Evolutionary conservation across 2,329 filamentous ascomycete genomes (phyloP).

Genomic region (Botrytis galanthina): DNA sequence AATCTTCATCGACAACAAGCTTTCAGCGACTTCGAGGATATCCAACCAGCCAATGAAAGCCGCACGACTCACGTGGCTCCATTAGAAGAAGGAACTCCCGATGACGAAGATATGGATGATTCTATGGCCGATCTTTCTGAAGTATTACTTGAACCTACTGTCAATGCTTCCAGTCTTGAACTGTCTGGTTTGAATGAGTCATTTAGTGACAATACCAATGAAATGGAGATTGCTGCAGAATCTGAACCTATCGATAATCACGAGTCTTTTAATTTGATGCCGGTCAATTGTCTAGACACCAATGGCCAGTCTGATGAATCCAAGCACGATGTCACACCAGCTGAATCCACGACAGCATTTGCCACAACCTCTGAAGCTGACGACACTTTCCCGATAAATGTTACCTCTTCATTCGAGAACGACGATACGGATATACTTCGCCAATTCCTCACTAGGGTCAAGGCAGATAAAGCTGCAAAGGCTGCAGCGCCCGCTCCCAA

Average conservation of each 20-base stretch:
- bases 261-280: conserved; percentile 24
- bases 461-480: conserved; percentile 41
- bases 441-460: conserved; percentile 40
- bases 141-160: conserved; percentile 13
- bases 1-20: neutral
- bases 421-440: conserved; percentile 41
- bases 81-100: neutral
- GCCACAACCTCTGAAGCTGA: conserved; percentile 23
- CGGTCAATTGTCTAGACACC: conserved; percentile 14
- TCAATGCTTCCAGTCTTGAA: neutral
- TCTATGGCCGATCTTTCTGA: conserved; percentile 11
- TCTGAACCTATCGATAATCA: conserved; percentile 19
- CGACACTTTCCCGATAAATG: conserved; percentile 18
- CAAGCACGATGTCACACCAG: neutral
- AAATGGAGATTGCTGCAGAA: neutral
- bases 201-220: neutral
- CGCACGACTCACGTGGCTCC: neutral
- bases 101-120: conserved; percentile 13
- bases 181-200: neutral
- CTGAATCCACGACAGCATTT: conserved; percentile 22
- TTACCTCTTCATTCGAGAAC: conserved; percentile 25
- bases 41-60: neutral
- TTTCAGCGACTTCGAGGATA: neutral
- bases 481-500: conserved; percentile 29
- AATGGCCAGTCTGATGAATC: neutral